Conservation (phyloP, 2,329 filamentous ascomycete genomes). For the Colletotrichum lini region DNA sequence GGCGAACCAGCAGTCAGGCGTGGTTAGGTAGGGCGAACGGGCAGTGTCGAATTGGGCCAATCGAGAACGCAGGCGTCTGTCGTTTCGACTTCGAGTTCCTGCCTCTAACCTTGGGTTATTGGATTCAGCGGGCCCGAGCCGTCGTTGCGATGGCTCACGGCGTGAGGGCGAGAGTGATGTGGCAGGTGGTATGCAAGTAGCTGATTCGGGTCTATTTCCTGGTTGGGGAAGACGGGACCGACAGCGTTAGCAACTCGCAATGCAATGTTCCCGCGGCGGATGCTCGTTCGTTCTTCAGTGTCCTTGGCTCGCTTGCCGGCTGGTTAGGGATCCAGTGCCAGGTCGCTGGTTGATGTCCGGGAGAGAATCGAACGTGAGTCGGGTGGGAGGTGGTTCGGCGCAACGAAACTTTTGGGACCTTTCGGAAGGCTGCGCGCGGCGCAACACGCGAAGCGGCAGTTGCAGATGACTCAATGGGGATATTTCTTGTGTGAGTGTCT, state of each 20-base stretch:
- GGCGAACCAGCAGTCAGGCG: slow-evolving; percentile 32
- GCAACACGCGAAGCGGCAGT: slow-evolving; percentile 38
- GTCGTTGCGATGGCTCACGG: slow-evolving; percentile 58
- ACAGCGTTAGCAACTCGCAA: slow-evolving; percentile 42
- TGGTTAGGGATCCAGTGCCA: slow-evolving; percentile 22
- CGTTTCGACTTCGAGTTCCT: slow-evolving; percentile 33
- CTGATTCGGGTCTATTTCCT: slow-evolving; percentile 57
- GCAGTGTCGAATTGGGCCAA: slow-evolving; percentile 38
- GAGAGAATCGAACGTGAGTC: slow-evolving; percentile 32
- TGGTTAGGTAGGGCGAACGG: slow-evolving; percentile 36
- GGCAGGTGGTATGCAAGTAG: slow-evolving; percentile 63
- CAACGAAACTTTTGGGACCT: slow-evolving; percentile 19
- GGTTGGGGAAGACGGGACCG: slow-evolving; percentile 47
- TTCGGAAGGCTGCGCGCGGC: slow-evolving; percentile 30
- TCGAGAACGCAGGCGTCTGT: slow-evolving; percentile 38
- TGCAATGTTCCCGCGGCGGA: slow-evolving; percentile 36
- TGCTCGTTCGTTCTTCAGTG: slow-evolving; percentile 29
- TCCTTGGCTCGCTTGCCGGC: slow-evolving; percentile 20
- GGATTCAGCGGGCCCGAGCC: slow-evolving; percentile 56
- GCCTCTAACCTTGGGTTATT: slow-evolving; percentile 46
- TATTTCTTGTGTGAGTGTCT: slow-evolving; percentile 1
- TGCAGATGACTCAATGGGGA: slow-evolving; percentile 37
- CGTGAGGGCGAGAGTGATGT: slow-evolving; percentile 58
- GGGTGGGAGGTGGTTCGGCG: slow-evolving; percentile 37
- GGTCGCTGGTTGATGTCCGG: slow-evolving; percentile 25